Conservation (phyloP, 2,329 filamentous ascomycete species). For the Neobulgaria alba region DNA sequence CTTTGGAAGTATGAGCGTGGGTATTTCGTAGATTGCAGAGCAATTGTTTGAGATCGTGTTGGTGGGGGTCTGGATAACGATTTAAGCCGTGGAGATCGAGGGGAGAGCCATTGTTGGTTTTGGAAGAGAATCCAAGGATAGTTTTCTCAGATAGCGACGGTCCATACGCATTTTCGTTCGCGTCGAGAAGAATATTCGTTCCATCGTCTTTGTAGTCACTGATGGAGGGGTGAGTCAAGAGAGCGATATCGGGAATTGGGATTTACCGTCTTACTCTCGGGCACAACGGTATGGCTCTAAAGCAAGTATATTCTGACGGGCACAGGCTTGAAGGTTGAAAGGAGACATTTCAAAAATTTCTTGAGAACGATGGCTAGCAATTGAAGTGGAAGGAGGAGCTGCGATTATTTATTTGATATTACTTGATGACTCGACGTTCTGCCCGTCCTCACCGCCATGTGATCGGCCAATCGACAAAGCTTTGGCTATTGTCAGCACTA, state of each 20-base stretch:
- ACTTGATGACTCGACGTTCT: too few relatives aligned
- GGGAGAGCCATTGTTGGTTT: constrained; percentile 39
- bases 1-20: constrained; percentile 65
- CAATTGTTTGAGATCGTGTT: constrained; percentile 73
- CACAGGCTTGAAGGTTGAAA: constrained; percentile 67
- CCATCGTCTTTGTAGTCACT: constrained; percentile 98
- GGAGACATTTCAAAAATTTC: constrained; percentile 45
- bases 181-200: constrained; percentile 89
- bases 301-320: constrained; percentile 66
- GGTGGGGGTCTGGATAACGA: constrained; percentile 95
- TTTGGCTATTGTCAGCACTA: too few relatives aligned
- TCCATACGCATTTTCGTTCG: constrained; percentile 95
- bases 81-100: constrained; percentile 77
- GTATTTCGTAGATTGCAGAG: constrained; percentile 85
- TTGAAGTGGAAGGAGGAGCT: too few relatives aligned
- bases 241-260: constrained; percentile 6
- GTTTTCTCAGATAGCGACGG: constrained; percentile 57
- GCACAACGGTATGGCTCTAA: constrained; percentile 75
- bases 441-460: too few relatives aligned
- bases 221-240: constrained; percentile 28
- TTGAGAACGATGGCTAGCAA: too few relatives aligned
- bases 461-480: too few relatives aligned
- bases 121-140: constrained; percentile 32
- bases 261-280: constrained; percentile 57
- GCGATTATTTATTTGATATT: too few relatives aligned